phyloP scores from a whole-genome alignment of 257 asterid genomes.

The Fraxinus pennsylvanica region DNA sequence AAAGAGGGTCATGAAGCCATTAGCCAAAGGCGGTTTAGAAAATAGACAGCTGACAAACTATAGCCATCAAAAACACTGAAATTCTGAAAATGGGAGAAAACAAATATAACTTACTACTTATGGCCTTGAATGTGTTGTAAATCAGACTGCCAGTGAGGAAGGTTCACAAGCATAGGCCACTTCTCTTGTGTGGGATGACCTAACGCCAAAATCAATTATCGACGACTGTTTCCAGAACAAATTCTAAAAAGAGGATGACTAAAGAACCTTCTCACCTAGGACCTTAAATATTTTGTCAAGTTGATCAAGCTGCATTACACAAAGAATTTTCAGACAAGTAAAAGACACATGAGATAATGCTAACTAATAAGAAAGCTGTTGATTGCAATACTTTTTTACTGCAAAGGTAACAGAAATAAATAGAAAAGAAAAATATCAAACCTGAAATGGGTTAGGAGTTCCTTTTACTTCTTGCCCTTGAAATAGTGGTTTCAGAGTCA shows the following conservation, averaged over 20 bases:
- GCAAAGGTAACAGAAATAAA: conserved; percentile 18
- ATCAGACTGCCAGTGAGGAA: conserved; percentile 96
- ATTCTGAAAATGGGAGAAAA: background rate
- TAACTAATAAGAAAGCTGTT: conserved; percentile 3
- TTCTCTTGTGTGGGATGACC: conserved; percentile 98
- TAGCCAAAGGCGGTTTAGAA: conserved; percentile 21
- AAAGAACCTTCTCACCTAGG: conserved; percentile 64
- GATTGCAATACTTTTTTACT: conserved; percentile 10
- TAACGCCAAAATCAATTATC: conserved; percentile 37
- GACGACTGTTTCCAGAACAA: conserved; percentile 16
- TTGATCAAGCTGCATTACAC: conserved; percentile 84
- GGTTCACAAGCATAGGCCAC: conserved; percentile 89
- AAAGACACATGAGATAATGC: conserved; percentile 7
- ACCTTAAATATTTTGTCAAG: conserved; percentile 98
- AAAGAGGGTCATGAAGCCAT: conserved; percentile 9
- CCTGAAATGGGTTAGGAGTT: conserved; percentile 95
- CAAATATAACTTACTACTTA: conserved; percentile 66
- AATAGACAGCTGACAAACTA: conserved; percentile 16
- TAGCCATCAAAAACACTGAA: conserved; percentile 14
- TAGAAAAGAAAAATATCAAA: conserved; percentile 29
- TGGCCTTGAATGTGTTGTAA: conserved; percentile 83
- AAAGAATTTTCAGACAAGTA: conserved; percentile 29
- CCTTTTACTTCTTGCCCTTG: conserved; percentile 99
- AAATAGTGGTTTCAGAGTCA: conserved; percentile 92
- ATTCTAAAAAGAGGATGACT: conserved; percentile 21